Base-by-base conservation (phyloP, 2,329 filamentous ascomycete genomes). In the Fusarium staphyleae region DNA sequence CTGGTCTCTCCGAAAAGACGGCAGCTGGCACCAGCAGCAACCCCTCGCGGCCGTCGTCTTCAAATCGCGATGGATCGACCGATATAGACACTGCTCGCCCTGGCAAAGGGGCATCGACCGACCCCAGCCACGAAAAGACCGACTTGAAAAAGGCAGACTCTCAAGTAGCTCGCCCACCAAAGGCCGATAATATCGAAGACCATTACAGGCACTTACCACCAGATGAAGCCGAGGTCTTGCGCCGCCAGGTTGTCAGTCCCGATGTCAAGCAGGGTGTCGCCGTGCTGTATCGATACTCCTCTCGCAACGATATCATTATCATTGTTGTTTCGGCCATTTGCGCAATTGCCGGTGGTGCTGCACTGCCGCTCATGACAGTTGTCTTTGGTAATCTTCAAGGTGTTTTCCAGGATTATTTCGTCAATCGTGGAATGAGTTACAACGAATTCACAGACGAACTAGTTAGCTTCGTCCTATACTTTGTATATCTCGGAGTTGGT, bases 401-500 rank as follows among this genome's bases (percentile, higher is more conserved):
- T 4, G 83, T 81, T 1, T 96, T 96, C 69, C 83, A 89, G 66
- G 69, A 78, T 16, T 90, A 85, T 63, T 83, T 89, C 1, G 41
- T 55, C 61, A 71, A 77, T 15, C 47, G 66, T 6, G 69, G 67
- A 0, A 75, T 82, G 14, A 69, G 73, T 1, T 80, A 80, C 34
- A 69, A 77, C 30, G 75, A 78, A 0, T 95, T 95, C 73, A 79
- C 81, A 42, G 58, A 75, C 46, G 75, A 85, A 53, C 77, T 96
- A 64, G 75, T 76, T 8, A 77, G 79, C 35, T 83, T 88, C 64
- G 88, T 92, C 10, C 75, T 96, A 29, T 96, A 96, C 74, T 95
- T 96, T 62, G 77, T 96, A 28, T 96, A 96, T 71, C 82, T 96
- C 39, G 91, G 84, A 35, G 86, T 96, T 52, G 91, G 81, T 59